Percentiles rank a stretch among this genome's conserved stretches.
phyloP scores from a whole-genome alignment of 2,329 filamentous ascomycete species.

The Aspergillus candidus region DNA sequence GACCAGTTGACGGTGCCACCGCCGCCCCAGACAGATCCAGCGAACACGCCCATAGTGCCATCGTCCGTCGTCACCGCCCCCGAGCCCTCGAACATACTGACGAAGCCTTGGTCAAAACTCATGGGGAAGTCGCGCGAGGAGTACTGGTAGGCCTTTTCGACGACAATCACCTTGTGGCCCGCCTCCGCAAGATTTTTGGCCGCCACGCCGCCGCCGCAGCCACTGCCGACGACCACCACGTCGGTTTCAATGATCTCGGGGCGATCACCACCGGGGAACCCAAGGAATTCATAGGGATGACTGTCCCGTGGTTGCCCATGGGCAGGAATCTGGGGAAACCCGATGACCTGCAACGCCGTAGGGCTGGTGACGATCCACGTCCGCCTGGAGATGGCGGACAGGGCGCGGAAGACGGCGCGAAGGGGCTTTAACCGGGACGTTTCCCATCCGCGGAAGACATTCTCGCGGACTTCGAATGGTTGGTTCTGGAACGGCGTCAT shows the following conservation, averaged over 20 bases:
- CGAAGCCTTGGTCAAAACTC: constrained; percentile 53
- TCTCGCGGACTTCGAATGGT: constrained; percentile 48
- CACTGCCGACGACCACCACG: constrained; percentile 78
- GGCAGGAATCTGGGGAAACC: constrained; percentile 50
- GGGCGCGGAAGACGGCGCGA: constrained; percentile 44
- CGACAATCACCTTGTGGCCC: constrained; percentile 68
- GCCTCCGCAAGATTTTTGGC: constrained; percentile 76
- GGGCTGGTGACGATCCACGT: constrained; percentile 50
- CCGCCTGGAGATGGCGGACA: constrained; percentile 47
- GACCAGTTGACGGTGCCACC: constrained; percentile 88
- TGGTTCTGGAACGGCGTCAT: constrained; percentile 50
- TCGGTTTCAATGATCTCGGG: constrained; percentile 66
- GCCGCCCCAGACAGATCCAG: constrained; percentile 73
- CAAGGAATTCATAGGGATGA: constrained; percentile 53
- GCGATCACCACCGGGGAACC: constrained; percentile 48
- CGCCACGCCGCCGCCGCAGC: constrained; percentile 74
- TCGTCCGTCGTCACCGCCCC: constrained; percentile 55
- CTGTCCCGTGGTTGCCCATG: constrained; percentile 48
- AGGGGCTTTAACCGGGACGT: constrained; percentile 48
- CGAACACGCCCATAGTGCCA: constrained; percentile 54
- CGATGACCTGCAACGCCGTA: constrained; percentile 45
- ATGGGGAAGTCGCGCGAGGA: constrained; percentile 68
- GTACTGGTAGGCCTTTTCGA: constrained; percentile 78
- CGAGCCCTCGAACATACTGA: constrained; percentile 64
- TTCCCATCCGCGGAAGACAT: constrained; percentile 49